Percentiles rank a stretch among this genome's conserved stretches.
phyloP scores from a whole-genome alignment of 352 stramenopile species.

The Aphanomyces euteiches region DNA sequence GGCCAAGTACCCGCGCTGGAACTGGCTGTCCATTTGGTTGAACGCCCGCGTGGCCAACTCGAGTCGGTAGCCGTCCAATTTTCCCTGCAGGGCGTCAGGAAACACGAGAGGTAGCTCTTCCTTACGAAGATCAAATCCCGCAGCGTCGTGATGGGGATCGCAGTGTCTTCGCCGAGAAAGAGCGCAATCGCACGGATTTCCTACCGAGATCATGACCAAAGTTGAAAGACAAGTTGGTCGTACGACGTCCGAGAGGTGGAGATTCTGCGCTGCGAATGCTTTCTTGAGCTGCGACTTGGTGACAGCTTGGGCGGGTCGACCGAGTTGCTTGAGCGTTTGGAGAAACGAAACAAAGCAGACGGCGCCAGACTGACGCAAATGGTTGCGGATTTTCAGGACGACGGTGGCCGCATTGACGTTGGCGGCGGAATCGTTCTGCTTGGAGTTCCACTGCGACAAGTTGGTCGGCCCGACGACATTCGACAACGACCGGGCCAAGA shows the following conservation, averaged over 20 bases:
- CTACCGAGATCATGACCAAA: conserved; percentile 31
- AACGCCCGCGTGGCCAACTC: conserved; percentile 70
- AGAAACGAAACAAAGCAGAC: conserved; percentile 33
- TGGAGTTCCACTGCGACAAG: conserved; percentile 64
- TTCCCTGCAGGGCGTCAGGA: conserved; percentile 36
- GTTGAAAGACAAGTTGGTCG: neutral
- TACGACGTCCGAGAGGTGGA: conserved; percentile 63
- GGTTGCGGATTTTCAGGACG: conserved; percentile 41
- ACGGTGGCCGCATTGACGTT: conserved; percentile 53
- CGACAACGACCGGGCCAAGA: conserved; percentile 1
- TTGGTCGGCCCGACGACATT: conserved; percentile 37
- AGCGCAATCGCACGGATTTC: conserved; percentile 53
- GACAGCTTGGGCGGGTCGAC: conserved; percentile 36
- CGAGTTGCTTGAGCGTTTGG: conserved; percentile 41
- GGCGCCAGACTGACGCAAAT: conserved; percentile 45
- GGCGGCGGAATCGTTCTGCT: conserved; percentile 61
- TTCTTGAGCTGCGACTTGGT: conserved; percentile 55
- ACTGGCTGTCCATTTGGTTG: conserved; percentile 54
- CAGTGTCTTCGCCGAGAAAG: conserved; percentile 38
- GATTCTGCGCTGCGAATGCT: conserved; percentile 45
- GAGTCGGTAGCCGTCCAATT: conserved; percentile 45
- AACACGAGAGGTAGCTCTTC: neutral
- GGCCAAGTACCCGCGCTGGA: conserved; percentile 52
- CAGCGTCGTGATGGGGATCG: conserved; percentile 44
- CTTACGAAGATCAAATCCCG: conserved; percentile 64